Evolutionary conservation across 495 filamentous ascomycete genomes (phyloP), one percentile per base, ranked within the genome.

Genomic region (Physcia stellaris): DNA sequence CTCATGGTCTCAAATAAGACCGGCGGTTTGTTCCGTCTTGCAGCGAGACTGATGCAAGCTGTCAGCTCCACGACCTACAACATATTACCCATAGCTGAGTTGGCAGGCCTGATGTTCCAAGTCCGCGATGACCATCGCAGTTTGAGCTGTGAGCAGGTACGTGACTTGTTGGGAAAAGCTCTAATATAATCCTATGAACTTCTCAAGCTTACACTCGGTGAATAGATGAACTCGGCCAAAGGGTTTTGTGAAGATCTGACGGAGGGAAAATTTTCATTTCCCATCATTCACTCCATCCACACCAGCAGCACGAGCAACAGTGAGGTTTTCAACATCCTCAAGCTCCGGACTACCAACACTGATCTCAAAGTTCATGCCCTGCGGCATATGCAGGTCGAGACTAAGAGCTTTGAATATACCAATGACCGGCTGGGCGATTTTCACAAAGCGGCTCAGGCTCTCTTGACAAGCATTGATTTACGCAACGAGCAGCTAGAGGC

Each of bases 221-320:
- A n/a, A 22, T 42, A 58, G 45, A 70, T 70, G 51, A 56, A 62
- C n/a, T 35, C 51, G 17, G 54, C 62, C 35, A 74, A 74, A 50
- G 71, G 72, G 4, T 63, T 71, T 40, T 66, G 63, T 42, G 70
- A 73, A 51, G 70, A 74, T 46, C 51, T 74, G 19, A 68, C 64
- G 34, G 70, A 74, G 36, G 70, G 70, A n/a, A 73, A 73, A 51
- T 70, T 68, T 54, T 67, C 62, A 5, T 65, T 72, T 40, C 68
- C 68, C 1, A 48, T 74, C 13, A 65, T 46, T 10, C 43, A 46
- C 23, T 23, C 43, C 16, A 46, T 46, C 6, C 39, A 9, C 4
- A 37, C 9, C 32, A 44, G 38, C n/a, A 15, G 38, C 13, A 41
- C 31, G 10, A 22, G 16, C 26, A 46, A 46, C 15, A 46, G 37